Evolutionary conservation across 2,329 filamentous ascomycete species (phyloP).

Genomic region (Colletotrichum sp.): DNA sequence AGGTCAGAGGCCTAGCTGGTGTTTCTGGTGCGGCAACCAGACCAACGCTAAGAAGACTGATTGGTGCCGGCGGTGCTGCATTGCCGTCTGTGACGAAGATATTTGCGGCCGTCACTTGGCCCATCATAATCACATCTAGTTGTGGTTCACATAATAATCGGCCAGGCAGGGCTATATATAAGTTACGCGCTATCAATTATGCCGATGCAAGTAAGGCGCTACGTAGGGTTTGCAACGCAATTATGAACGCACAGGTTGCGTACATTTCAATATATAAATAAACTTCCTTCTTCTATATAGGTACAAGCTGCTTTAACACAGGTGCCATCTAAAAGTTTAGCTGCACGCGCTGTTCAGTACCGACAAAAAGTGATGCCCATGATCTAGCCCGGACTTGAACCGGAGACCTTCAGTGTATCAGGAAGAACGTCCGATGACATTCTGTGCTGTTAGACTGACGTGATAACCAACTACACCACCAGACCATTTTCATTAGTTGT

Average conservation of each 20-base stretch:
- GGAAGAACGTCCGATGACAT: neutral
- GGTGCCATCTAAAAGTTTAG: neutral
- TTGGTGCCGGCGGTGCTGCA: constrained; percentile 17
- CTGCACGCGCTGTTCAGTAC: neutral
- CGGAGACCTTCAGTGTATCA: constrained; percentile 14
- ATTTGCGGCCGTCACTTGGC: neutral
- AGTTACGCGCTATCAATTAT: neutral
- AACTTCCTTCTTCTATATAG: neutral
- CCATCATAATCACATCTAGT: neutral
- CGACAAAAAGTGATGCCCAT: neutral
- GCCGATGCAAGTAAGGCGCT: neutral
- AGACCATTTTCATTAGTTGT: neutral
- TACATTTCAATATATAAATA: neutral
- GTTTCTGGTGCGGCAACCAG: constrained; percentile 14
- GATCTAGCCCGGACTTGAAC: constrained; percentile 18
- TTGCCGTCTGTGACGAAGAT: constrained; percentile 1
- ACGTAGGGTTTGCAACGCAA: neutral
- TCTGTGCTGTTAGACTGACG: constrained; percentile 46
- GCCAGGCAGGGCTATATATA: neutral
- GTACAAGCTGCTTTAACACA: neutral
- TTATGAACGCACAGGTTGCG: neutral
- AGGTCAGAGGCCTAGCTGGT: constrained; percentile 8
- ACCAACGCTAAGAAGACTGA: neutral
- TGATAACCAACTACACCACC: constrained; percentile 50
- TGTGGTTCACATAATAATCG: neutral